Evolutionary conservation across 148 eudicot species (phyloP).

Genomic region (Silene conica): DNA sequence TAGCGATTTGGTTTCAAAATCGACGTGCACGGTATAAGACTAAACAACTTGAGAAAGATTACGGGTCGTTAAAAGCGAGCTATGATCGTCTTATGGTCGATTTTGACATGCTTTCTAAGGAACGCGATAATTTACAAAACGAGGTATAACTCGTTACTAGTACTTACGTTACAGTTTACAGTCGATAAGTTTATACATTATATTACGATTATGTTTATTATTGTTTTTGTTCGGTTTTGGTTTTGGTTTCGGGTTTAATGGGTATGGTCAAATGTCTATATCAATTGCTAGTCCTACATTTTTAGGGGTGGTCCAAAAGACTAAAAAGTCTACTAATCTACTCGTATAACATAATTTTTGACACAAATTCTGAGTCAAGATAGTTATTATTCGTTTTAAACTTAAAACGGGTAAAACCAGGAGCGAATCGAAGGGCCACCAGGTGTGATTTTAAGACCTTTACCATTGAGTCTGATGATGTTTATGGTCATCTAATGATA

Average conservation of each 20-base stretch:
- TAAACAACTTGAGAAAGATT: constrained; percentile 67
- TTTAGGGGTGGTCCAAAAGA: constrained; percentile 14
- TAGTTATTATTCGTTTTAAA: no score
- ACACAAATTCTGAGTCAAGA: no score
- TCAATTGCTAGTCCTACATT: constrained; percentile 6
- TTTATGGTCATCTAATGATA: no score
- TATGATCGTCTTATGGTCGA: constrained; percentile 46
- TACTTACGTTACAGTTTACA: no score
- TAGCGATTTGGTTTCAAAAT: constrained; percentile 78
- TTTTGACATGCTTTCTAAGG: constrained; percentile 39
- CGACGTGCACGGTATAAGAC: constrained; percentile 66
- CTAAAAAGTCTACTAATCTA: constrained; percentile 6
- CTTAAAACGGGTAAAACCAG: no score
- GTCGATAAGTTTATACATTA: no score
- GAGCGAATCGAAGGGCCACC: no score
- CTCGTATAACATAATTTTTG: constrained; percentile 18
- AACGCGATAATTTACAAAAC: constrained; percentile 39
- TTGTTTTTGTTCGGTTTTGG: no score
- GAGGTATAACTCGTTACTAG: constrained; percentile 34
- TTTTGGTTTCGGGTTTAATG: not conserved
- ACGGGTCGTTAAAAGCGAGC: constrained; percentile 39
- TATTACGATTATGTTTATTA: no score
- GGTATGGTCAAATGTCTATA: constrained; percentile 19
- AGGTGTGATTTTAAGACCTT: no score
- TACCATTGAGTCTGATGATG: no score